Evolutionary conservation across 257 asterid genomes (phyloP).

Genomic region (Coffea eugenioides): DNA sequence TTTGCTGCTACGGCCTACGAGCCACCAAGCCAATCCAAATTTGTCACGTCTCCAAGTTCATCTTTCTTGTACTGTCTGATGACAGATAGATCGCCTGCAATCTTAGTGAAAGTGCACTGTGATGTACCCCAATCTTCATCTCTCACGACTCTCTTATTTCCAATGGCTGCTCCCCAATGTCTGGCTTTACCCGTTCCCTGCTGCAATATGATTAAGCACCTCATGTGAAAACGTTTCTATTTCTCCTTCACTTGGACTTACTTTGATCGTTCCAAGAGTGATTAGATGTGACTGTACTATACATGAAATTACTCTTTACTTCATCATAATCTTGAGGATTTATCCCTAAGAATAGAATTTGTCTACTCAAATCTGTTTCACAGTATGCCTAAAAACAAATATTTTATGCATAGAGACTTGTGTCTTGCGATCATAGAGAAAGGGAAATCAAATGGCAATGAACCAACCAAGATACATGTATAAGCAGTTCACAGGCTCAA

Average conservation of each 20-base stretch:
- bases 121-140: not conserved
- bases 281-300: too few species aligned
- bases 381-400: too few species aligned
- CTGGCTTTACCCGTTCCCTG: not conserved
- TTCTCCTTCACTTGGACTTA: not conserved
- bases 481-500: too few species aligned
- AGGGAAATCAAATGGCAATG: too few species aligned
- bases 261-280: not conserved
- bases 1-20: not conserved
- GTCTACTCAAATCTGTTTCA: too few species aligned
- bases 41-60: not conserved
- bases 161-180: not conserved
- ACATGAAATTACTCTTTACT: too few species aligned
- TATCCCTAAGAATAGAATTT: too few species aligned
- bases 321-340: too few species aligned
- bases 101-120: not conserved
- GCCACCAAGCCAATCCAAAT: not conserved
- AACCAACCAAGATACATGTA: too few species aligned
- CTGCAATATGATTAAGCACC: not conserved
- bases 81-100: not conserved
- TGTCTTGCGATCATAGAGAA: too few species aligned
- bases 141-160: not conserved
- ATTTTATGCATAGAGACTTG: too few species aligned
- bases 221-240: not conserved
- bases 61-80: not conserved